Base-by-base conservation (phyloP, 1,139 yeast species). In the Debaryomyces coudertii region DNA sequence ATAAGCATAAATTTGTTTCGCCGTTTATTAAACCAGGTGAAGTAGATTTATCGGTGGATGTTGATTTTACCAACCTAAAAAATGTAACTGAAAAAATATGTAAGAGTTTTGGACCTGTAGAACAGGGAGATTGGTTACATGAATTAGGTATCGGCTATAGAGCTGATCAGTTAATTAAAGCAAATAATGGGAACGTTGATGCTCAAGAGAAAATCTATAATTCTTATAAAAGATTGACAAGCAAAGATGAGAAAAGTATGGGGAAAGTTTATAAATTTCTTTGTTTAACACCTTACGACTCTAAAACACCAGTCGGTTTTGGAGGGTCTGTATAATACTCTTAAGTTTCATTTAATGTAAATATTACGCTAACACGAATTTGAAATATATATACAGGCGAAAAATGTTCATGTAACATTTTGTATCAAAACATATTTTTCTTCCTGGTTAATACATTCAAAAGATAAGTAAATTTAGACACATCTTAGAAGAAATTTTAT, bases 11-110 rank as follows among this genome's bases (percentile, higher is more conserved):
- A 55, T 77, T 89, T 55, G 93, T 87, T 1, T 81, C 85, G n/a
- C 96, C 96, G 1, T 85, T 87, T 52, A 72, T 66, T 25, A 72
- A 73, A 24, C 95, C 95, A 0, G 96, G 96, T 3, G 80, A 82
- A 38, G 92, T 87, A 3, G 96, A 89, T 65, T 72, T 89, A 39
- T 87, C 96, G 0, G 84, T 87, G 1, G 95, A 89, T 58, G 96
- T 89, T 9, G 96, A 89, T 62, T 89, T 89, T 57, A 76, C 72
- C 38, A 85, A 84, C 9, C 65, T 86, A 45, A 69, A 68, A 25
- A 57, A 51, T 24, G 52, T 59, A 36, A 59, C 59, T 11, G 52
- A 62, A 8, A 56, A 51, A 16, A 50, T 51, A 40, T 60, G 57
- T 20, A 50, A 55, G 16, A 65, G 74, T 0, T 69, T 62, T 51